Evolutionary conservation across 352 stramenopile species (phyloP).

Genomic region (Globisporangium paddicum): DNA sequence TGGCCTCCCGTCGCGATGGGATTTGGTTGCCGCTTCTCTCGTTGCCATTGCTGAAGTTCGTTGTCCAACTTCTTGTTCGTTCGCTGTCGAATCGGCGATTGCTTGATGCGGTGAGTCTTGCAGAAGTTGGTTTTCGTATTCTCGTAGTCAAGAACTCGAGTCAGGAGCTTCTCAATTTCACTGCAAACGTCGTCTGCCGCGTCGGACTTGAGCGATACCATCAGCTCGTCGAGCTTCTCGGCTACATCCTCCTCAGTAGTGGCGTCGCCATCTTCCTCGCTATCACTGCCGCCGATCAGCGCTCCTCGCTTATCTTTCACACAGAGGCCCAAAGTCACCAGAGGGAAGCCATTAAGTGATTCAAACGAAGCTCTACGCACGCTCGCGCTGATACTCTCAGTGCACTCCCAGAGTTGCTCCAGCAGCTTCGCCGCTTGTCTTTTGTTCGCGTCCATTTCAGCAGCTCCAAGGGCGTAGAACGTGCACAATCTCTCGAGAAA

Average conservation of each 20-base stretch:
- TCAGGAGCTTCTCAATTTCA: constrained; percentile 33
- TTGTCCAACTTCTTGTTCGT: constrained; percentile 17
- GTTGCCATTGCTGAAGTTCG: constrained; percentile 48
- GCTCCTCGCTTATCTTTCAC: constrained; percentile 9
- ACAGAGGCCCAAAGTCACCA: constrained; percentile 40
- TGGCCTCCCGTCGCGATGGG: constrained; percentile 22
- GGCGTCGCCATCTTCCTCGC: constrained; percentile 29
- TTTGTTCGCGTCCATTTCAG: constrained; percentile 32
- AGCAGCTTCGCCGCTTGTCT: constrained; percentile 44
- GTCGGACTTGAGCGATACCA: constrained; percentile 32
- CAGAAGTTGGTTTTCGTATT: constrained; percentile 29
- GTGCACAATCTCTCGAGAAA: constrained; percentile 54
- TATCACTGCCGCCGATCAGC: constrained; percentile 16
- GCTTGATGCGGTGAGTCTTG: constrained; percentile 30
- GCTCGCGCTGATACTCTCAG: constrained; percentile 21
- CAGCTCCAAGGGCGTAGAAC: constrained; percentile 43
- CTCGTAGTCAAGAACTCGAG: constrained; percentile 38
- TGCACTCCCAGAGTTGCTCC: constrained; percentile 43
- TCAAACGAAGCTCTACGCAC: constrained; percentile 42
- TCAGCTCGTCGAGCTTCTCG: constrained; percentile 43
- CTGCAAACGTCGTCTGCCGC: constrained; percentile 23
- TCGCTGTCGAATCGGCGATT: constrained; percentile 24
- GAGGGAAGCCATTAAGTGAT: constrained; percentile 38
- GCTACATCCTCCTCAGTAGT: constrained; percentile 30
- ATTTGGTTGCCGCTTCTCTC: constrained; percentile 51